A percentile compares a stretch with the other conserved stretches of the same genome.
Conservation (phyloP, 1,284 basidiomycete species). For the Clitocybe nebularis region DNA sequence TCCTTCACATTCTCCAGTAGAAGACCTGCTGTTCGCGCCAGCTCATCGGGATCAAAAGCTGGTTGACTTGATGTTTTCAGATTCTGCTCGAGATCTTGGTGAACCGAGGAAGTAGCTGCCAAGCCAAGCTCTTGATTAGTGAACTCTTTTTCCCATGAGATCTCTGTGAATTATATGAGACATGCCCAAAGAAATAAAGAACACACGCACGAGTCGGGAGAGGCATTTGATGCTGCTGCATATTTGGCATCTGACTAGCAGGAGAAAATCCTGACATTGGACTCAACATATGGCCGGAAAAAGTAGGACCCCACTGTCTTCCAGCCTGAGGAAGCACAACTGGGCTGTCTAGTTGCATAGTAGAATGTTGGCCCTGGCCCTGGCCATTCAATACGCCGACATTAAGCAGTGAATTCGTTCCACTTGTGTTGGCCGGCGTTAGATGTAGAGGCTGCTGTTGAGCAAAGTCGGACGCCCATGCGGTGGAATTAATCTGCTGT, state of each 20-base stretch:
- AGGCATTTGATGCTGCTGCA: too few species aligned
- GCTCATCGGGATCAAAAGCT: conserved; percentile 51
- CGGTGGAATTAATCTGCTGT: conserved; percentile 26
- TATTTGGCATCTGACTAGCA: too few species aligned
- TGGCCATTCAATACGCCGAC: not conserved
- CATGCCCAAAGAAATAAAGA: too few species aligned
- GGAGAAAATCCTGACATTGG: too few species aligned
- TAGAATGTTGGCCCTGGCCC: too few species aligned
- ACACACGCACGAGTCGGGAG: too few species aligned
- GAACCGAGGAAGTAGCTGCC: conserved; percentile 14
- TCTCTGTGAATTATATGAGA: too few species aligned
- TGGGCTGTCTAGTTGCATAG: too few species aligned
- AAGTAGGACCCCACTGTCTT: too few species aligned
- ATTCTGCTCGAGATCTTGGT: conserved; percentile 22
- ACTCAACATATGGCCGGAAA: too few species aligned
- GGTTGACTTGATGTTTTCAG: conserved; percentile 23
- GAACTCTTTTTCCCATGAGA: conserved; percentile 60
- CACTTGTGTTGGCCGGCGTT: conserved; percentile 4
- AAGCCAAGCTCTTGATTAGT: conserved; percentile 46
- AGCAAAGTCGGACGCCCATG: conserved; percentile 65
- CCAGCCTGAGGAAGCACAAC: too few species aligned
- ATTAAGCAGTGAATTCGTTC: conserved; percentile 2
- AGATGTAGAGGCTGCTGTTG: conserved; percentile 25
- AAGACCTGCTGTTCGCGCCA: conserved; percentile 71
- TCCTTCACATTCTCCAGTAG: conserved; percentile 68